Conservation (phyloP, 2,329 filamentous ascomycete genomes). For the Alternaria sp. region DNA sequence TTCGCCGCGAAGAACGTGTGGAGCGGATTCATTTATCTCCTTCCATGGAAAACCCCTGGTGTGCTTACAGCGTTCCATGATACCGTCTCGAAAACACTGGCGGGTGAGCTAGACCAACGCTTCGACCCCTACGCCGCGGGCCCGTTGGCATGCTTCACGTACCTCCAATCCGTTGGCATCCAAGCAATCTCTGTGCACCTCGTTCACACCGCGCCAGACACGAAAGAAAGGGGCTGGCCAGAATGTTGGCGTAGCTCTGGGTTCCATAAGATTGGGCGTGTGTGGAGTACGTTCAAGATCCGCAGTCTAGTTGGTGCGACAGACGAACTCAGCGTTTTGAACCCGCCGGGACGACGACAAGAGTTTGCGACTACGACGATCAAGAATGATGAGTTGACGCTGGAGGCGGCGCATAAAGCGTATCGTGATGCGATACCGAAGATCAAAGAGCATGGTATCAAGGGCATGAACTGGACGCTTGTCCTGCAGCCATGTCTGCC, state of each 20-base stretch:
- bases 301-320: constrained; percentile 41
- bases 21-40: constrained; percentile 41
- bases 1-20: constrained; percentile 34
- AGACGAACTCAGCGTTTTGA: constrained; percentile 39
- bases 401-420: constrained; percentile 33
- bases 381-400: constrained; percentile 42
- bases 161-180: constrained; percentile 64
- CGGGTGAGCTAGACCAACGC: constrained; percentile 3
- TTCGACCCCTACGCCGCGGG: constrained; percentile 53
- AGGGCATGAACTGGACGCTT: constrained; percentile 43
- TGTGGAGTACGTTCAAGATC: constrained; percentile 46
- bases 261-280: constrained; percentile 39
- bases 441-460: constrained; percentile 30
- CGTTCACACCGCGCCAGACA: constrained; percentile 49
- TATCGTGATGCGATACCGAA: constrained; percentile 34
- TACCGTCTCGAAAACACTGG: constrained; percentile 2
- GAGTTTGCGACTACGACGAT: constrained; percentile 46
- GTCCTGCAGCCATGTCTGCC: constrained; percentile 26
- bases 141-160: constrained; percentile 62
- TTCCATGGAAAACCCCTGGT: constrained; percentile 12
- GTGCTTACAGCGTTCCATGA: constrained; percentile 12
- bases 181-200: constrained; percentile 54
- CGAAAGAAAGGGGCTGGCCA: constrained; percentile 36
- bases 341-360: constrained; percentile 28
- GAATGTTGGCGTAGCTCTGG: constrained; percentile 38